A percentile compares a stretch with the other conserved stretches of the same genome.
Evolutionary conservation across 306 rosid genomes (phyloP).

Genomic region (Corylus avellana): DNA sequence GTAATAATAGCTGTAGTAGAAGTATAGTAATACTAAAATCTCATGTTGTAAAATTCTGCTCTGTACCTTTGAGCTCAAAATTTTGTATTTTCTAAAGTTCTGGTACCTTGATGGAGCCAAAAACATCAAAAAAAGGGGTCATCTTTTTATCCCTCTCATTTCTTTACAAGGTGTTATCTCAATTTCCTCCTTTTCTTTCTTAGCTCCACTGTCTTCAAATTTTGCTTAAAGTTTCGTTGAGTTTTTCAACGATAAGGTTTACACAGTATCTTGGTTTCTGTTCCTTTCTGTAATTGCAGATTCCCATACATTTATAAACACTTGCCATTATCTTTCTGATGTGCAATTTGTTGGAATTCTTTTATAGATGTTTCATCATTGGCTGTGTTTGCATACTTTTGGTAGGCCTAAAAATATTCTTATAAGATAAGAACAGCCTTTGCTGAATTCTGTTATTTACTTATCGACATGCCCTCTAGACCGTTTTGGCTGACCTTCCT

Average conservation of each 20-base stretch:
- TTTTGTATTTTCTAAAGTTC: not conserved
- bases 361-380: not conserved
- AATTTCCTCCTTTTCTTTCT: not conserved
- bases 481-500: not conserved
- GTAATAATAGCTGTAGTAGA: not conserved
- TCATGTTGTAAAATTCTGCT: not conserved
- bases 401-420: not conserved
- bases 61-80: not conserved
- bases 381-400: not conserved
- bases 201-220: not conserved
- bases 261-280: not conserved
- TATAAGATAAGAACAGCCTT: not conserved
- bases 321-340: not conserved
- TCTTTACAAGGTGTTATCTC: not conserved
- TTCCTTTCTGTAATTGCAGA: not conserved
- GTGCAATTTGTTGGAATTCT: not conserved
- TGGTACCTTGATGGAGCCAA: not conserved
- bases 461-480: not conserved
- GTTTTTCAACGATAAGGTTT: not conserved
- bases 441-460: not conserved
- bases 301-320: not conserved
- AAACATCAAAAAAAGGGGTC: not conserved
- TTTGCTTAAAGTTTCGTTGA: not conserved
- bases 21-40: not conserved
- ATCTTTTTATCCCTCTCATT: not conserved